Evolutionary conservation across 2,329 filamentous ascomycete genomes (phyloP).

Genomic region (Hymenoscyphus salicellus): DNA sequence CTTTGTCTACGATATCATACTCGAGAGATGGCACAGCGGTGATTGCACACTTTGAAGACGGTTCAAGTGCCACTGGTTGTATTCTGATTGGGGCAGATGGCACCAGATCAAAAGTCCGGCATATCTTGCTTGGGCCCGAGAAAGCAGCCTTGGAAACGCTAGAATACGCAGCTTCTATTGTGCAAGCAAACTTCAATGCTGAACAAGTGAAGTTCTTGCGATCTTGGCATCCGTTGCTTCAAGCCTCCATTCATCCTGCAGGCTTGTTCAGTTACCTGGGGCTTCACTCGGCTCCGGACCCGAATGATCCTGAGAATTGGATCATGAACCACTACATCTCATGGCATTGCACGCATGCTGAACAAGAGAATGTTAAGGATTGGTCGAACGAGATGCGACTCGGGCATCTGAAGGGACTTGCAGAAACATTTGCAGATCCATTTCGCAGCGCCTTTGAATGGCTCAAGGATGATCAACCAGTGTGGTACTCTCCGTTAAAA

Average conservation of each 20-base stretch:
- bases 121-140: constrained; percentile 32
- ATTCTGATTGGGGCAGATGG: constrained; percentile 37
- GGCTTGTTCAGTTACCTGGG: constrained; percentile 44
- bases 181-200: constrained; percentile 41
- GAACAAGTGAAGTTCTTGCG: constrained; percentile 44
- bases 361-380: neutral
- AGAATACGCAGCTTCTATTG: constrained; percentile 43
- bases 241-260: constrained; percentile 42
- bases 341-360: constrained; percentile 20
- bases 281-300: constrained; percentile 39
- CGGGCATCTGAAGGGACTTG: neutral
- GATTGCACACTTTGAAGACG: constrained; percentile 35
- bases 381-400: neutral
- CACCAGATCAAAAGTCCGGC: constrained; percentile 32
- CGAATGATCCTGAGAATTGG: constrained; percentile 41
- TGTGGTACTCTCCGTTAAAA: constrained; percentile 30
- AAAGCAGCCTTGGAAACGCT: constrained; percentile 38
- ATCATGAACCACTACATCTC: constrained; percentile 48
- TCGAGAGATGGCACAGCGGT: constrained; percentile 24
- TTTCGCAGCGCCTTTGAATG: constrained; percentile 41
- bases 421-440: constrained; percentile 3
- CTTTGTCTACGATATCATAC: constrained; percentile 36
- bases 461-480: constrained; percentile 30
- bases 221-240: constrained; percentile 43
- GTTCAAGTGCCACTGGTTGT: constrained; percentile 29